Conservation (phyloP, 2,329 filamentous ascomycete species). For the Colletotrichum chlorophyti region DNA sequence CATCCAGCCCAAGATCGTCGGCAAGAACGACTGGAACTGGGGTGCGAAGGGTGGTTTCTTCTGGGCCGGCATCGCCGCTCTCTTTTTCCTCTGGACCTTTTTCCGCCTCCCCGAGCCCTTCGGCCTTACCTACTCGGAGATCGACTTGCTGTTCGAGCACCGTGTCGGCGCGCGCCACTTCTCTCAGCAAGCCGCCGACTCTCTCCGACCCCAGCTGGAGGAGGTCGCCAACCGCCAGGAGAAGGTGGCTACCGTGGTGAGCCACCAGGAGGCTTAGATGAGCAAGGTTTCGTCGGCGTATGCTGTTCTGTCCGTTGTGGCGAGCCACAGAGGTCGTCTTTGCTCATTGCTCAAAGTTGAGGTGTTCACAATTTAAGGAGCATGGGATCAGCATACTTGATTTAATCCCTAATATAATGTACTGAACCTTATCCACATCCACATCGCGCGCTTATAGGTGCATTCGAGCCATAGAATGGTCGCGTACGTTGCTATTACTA, state of each 20-base stretch:
- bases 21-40: slow-evolving; percentile 36
- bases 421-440: too few species aligned
- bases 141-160: slow-evolving; percentile 36
- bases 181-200: slow-evolving; percentile 27
- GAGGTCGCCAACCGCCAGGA: slow-evolving; percentile 29
- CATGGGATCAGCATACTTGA: too few species aligned
- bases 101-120: slow-evolving; percentile 40
- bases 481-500: too few species aligned
- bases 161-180: slow-evolving; percentile 28
- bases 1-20: slow-evolving; percentile 23
- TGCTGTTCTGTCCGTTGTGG: background rate
- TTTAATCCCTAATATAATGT: too few species aligned
- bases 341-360: too few species aligned
- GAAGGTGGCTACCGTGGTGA: slow-evolving; percentile 17
- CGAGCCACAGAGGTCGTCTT: background rate
- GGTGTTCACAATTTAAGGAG: too few species aligned
- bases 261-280: slow-evolving; percentile 16
- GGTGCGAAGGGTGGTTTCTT: slow-evolving; percentile 38
- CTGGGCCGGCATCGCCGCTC: slow-evolving; percentile 36
- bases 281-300: background rate
- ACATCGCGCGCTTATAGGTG: too few species aligned
- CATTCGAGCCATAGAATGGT: too few species aligned
- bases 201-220: slow-evolving; percentile 26
- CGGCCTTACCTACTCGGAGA: slow-evolving; percentile 32
- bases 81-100: slow-evolving; percentile 38